Percentiles rank a stretch among this genome's conserved stretches.
Evolutionary conservation across 495 filamentous ascomycete species (phyloP).

Genomic region (Penicillium psychrofluorescens): DNA sequence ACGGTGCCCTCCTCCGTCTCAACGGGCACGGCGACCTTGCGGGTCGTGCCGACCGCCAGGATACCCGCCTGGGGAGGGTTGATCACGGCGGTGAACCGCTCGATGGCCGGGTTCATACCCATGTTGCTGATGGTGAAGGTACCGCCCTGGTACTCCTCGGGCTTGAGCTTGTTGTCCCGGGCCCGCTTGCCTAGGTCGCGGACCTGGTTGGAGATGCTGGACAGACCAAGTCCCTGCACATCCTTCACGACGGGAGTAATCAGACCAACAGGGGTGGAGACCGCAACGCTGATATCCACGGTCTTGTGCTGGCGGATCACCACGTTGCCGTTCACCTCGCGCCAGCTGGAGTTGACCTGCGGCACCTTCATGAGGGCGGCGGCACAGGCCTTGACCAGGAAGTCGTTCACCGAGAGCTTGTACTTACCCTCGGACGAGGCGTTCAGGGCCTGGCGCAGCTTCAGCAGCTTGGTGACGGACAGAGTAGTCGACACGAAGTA

Average conservation of each 20-base stretch:
- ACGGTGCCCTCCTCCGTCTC: constrained; percentile 76
- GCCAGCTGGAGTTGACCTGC: constrained; percentile 92
- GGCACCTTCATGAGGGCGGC: constrained; percentile 88
- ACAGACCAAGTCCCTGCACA: constrained; percentile 74
- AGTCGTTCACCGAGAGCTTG: constrained; percentile 99
- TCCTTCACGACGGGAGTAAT: constrained; percentile 96
- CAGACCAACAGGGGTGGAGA: constrained; percentile 86
- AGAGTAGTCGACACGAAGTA: constrained; percentile 89
- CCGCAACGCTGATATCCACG: constrained; percentile 88
- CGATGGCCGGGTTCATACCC: constrained; percentile 97
- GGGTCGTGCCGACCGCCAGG: constrained; percentile 86
- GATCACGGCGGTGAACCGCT: constrained; percentile 98
- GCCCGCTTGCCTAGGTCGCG: constrained; percentile 97
- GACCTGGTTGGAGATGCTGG: constrained; percentile 77
- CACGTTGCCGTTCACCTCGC: constrained; percentile 61
- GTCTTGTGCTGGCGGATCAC: constrained; percentile 87
- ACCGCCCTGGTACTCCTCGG: constrained; percentile 97
- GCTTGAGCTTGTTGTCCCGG: constrained; percentile 95
- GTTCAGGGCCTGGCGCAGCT: constrained; percentile 93
- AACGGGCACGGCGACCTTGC: constrained; percentile 86
- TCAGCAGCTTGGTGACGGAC: constrained; percentile 88
- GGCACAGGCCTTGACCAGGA: constrained; percentile 93
- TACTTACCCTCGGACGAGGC: constrained; percentile 80
- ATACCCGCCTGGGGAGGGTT: constrained; percentile 98
- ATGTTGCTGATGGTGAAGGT: constrained; percentile 99